A percentile compares a stretch with the other conserved stretches of the same genome.
phyloP scores from a whole-genome alignment of 768 basidiomycete species.

The Amanita muscaria region DNA sequence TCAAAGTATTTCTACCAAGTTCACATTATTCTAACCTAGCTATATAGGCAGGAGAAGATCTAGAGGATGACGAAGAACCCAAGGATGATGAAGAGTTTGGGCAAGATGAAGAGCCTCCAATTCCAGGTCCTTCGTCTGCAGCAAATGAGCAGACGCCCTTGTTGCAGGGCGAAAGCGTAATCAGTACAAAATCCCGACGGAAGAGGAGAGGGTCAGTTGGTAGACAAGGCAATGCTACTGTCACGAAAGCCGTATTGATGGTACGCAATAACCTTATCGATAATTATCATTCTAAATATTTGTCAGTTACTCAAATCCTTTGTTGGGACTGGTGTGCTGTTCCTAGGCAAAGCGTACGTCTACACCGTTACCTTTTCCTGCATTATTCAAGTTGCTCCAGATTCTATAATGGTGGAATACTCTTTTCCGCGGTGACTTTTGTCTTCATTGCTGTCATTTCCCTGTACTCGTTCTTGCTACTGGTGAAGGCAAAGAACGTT shows the following conservation, averaged over 20 bases:
- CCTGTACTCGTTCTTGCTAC: constrained; percentile 86
- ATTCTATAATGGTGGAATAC: constrained; percentile 90
- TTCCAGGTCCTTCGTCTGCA: not conserved
- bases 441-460: constrained; percentile 79
- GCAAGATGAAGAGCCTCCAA: constrained; percentile 16
- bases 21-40: constrained; percentile 2
- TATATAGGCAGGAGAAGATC: constrained; percentile 77
- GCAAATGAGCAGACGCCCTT: constrained; percentile 50
- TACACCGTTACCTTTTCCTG: constrained; percentile 6
- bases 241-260: constrained; percentile 90
- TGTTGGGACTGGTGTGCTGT: constrained; percentile 91
- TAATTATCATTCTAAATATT: not conserved
- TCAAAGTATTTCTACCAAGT: constrained; percentile 23
- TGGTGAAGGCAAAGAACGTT: constrained; percentile 79
- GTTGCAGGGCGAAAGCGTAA: constrained; percentile 26
- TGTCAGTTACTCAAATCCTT: constrained; percentile 82
- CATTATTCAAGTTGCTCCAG: constrained; percentile 26
- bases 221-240: constrained; percentile 77
- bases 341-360: constrained; percentile 87
- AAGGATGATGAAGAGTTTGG: constrained; percentile 60
- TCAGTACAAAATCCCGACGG: constrained; percentile 35
- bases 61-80: constrained; percentile 72
- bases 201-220: constrained; percentile 45
- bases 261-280: constrained; percentile 37
- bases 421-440: constrained; percentile 79